Conservation (phyloP, 2,329 filamentous ascomycete species). For the Coniochaeta sp. region DNA sequence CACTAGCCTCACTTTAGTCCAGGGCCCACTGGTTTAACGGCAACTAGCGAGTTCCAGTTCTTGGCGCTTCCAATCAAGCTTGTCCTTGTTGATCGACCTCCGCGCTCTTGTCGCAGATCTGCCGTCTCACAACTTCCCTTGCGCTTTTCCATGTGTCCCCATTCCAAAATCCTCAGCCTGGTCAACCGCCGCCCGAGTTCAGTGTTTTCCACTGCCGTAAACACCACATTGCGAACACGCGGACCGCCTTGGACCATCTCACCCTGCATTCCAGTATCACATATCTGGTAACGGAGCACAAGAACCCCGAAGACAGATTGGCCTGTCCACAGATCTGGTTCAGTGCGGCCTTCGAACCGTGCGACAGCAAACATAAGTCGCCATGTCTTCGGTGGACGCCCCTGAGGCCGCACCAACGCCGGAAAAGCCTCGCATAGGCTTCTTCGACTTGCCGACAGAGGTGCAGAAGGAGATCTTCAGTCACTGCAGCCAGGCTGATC, state of each 20-base stretch:
- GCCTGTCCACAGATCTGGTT: too few species aligned
- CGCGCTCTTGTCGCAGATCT: slow-evolving; percentile 1
- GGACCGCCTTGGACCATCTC: background rate
- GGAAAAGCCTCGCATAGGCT: slow-evolving; percentile 13
- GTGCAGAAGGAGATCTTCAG: slow-evolving; percentile 41
- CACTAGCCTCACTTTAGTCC: background rate
- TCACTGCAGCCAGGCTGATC: slow-evolving; percentile 42
- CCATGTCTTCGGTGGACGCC: slow-evolving; percentile 7
- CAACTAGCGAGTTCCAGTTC: background rate
- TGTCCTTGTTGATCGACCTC: background rate
- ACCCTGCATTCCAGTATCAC: too few species aligned
- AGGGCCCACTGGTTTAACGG: background rate
- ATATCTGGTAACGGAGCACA: background rate
- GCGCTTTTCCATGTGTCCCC: background rate
- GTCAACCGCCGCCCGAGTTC: background rate
- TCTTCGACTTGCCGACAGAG: slow-evolving; percentile 39
- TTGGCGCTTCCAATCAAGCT: background rate
- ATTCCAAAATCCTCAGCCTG: too few species aligned
- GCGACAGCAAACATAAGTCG: too few species aligned
- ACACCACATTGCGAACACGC: background rate
- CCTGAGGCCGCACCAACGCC: background rate
- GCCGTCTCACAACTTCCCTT: background rate
- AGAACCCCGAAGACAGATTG: background rate
- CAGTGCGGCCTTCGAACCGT: too few species aligned
- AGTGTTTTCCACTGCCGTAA: background rate